Evolutionary conservation across 768 basidiomycete genomes (phyloP).

Genomic region (Boletus vermiculosoides): DNA sequence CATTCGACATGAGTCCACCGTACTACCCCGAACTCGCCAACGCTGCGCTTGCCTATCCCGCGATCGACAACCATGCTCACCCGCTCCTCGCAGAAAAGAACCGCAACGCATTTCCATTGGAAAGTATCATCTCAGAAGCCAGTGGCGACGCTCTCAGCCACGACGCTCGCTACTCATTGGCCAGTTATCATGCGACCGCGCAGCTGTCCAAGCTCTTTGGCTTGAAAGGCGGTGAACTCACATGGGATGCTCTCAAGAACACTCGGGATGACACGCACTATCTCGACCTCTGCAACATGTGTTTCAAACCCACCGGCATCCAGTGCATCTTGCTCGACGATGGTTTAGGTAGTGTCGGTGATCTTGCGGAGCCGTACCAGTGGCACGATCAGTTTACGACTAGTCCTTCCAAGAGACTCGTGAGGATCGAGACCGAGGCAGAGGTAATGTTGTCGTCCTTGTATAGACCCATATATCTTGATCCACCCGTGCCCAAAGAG

Average conservation of each 20-base stretch:
- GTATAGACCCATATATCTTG: slow-evolving; percentile 1
- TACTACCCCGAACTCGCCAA: slow-evolving; percentile 19
- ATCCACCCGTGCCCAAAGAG: slow-evolving; percentile 5
- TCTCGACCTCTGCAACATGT: slow-evolving; percentile 52
- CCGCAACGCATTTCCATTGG: slow-evolving; percentile 51
- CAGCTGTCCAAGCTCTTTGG: slow-evolving; percentile 55
- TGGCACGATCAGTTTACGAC: slow-evolving; percentile 66
- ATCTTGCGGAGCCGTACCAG: slow-evolving; percentile 46
- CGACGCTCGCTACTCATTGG: slow-evolving; percentile 56
- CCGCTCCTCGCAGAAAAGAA: slow-evolving; percentile 53
- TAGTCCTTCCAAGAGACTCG: slow-evolving; percentile 56
- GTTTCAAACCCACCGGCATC: slow-evolving; percentile 56
- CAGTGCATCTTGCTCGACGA: slow-evolving; percentile 74
- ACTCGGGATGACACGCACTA: slow-evolving; percentile 48
- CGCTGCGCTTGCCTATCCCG: slow-evolving; percentile 40
- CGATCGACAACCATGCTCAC: slow-evolving; percentile 81
- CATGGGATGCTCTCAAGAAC: slow-evolving; percentile 62
- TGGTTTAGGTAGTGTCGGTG: slow-evolving; percentile 51
- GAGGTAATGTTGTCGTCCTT: slow-evolving; percentile 45
- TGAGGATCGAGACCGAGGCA: slow-evolving; percentile 68
- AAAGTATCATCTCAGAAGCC: slow-evolving; percentile 68
- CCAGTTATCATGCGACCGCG: slow-evolving; percentile 54
- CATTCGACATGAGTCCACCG: slow-evolving; percentile 12
- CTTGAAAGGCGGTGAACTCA: slow-evolving; percentile 33
- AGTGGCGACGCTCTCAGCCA: slow-evolving; percentile 46